A percentile compares a stretch with the other conserved stretches of the same genome.
Conservation (phyloP, 2,329 filamentous ascomycete genomes). For the Aureobasidium sp. region DNA sequence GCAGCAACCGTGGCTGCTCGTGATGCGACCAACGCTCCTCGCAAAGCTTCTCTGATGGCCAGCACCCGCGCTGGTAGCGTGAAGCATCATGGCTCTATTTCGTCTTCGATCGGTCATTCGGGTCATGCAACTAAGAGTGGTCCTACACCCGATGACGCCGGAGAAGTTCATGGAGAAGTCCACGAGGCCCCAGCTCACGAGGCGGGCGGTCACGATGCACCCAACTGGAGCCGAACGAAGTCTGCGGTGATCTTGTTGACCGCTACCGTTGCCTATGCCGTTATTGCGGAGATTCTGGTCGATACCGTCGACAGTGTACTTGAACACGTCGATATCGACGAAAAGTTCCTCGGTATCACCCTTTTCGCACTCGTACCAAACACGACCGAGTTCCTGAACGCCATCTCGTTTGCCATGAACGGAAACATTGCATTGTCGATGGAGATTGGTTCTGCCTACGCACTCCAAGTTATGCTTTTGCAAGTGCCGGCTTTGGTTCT, state of each 20-base stretch:
- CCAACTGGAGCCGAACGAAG: slow-evolving; percentile 92
- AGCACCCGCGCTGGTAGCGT: slow-evolving; percentile 19
- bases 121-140: slow-evolving; percentile 14
- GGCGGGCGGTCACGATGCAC: slow-evolving; percentile 84
- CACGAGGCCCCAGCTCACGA: slow-evolving; percentile 43
- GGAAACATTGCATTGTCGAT: slow-evolving; percentile 97
- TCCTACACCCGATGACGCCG: slow-evolving; percentile 30
- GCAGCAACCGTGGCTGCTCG: slow-evolving; percentile 80
- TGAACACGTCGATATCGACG: slow-evolving; percentile 81
- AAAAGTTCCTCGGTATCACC: slow-evolving; percentile 96
- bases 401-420: slow-evolving; percentile 99
- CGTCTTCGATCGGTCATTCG: background rate
- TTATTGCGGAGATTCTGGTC: slow-evolving; percentile 94
- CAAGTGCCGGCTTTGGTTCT: slow-evolving; percentile 90
- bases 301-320: slow-evolving; percentile 96
- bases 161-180: slow-evolving; percentile 33
- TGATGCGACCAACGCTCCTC: slow-evolving; percentile 56
- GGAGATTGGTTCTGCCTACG: slow-evolving; percentile 98
- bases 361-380: slow-evolving; percentile 95
- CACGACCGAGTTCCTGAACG: slow-evolving; percentile 97
- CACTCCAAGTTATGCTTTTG: slow-evolving; percentile 87
- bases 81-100: slow-evolving; percentile 24
- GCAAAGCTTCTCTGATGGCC: slow-evolving; percentile 43
- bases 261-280: slow-evolving; percentile 86
- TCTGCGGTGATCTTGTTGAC: slow-evolving; percentile 81